A percentile compares a stretch with the other conserved stretches of the same genome.
These are phyloP conservation scores for Tolypocladium tundrense DNA, from an alignment of 2,329 filamentous ascomycete genomes.

Conservation along the genomic window DNA sequence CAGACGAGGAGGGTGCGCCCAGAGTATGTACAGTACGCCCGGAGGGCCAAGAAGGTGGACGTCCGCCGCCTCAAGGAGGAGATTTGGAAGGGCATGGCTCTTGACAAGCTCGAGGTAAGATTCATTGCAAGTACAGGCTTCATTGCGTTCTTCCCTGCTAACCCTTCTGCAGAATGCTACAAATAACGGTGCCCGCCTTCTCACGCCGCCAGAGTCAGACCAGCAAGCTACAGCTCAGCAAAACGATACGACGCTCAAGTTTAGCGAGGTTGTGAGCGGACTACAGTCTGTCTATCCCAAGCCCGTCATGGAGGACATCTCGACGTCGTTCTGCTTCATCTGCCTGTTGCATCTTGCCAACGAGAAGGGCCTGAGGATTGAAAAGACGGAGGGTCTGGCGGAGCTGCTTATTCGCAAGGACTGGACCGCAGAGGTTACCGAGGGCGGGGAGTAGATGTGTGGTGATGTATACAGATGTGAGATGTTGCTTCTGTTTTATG, in stretches of 20 bases:
- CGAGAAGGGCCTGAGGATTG: conserved; percentile 77
- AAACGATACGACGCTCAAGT: conserved; percentile 56
- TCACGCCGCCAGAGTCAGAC: conserved; percentile 18
- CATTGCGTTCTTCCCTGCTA: neutral
- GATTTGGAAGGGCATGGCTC: conserved; percentile 56
- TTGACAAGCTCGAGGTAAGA: conserved; percentile 43
- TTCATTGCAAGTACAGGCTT: neutral
- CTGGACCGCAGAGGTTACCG: conserved; percentile 47
- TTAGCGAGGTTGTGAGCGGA: conserved; percentile 86
- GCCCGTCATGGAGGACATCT: conserved; percentile 83
- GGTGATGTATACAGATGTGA: neutral
- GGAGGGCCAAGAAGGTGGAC: conserved; percentile 62
- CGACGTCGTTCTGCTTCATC: conserved; percentile 89
- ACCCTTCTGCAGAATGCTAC: conserved; percentile 1
- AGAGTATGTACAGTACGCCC: conserved; percentile 61
- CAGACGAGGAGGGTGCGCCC: conserved; percentile 52
- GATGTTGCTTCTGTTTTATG: neutral
- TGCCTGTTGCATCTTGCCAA: conserved; percentile 85
- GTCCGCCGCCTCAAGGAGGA: conserved; percentile 60
- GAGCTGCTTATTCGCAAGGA: conserved; percentile 54
- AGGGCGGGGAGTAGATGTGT: conserved; percentile 21
- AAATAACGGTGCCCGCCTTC: conserved; percentile 3
- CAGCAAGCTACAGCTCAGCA: conserved; percentile 19
- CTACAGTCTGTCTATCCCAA: conserved; percentile 79
- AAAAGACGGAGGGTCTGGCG: conserved; percentile 47